phyloP scores from a whole-genome alignment of 2,329 filamentous ascomycete species.

The Boeremia lycopersici region DNA sequence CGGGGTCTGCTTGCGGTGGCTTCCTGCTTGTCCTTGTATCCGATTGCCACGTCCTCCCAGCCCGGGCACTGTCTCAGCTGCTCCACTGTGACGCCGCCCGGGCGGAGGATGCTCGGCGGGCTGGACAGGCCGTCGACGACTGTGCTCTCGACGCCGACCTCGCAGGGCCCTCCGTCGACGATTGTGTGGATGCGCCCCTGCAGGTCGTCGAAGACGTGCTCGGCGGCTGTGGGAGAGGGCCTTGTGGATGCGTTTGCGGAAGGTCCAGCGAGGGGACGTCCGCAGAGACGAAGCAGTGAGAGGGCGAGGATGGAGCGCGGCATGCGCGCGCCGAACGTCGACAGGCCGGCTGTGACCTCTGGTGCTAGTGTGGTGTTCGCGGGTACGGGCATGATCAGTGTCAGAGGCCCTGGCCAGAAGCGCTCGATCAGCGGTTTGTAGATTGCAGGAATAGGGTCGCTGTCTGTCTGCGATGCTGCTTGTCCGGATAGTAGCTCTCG shows the following conservation, averaged over 20 bases:
- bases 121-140: constrained; percentile 87
- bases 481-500: constrained; percentile 61
- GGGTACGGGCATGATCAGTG: constrained; percentile 83
- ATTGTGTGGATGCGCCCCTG: constrained; percentile 82
- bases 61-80: constrained; percentile 74
- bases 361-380: constrained; percentile 73
- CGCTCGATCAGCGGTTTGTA: constrained; percentile 77
- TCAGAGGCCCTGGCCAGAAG: constrained; percentile 96
- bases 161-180: constrained; percentile 84
- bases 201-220: constrained; percentile 87
- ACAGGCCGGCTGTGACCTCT: constrained; percentile 87
- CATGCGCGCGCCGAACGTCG: constrained; percentile 89
- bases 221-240: constrained; percentile 87
- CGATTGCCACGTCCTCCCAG: constrained; percentile 79
- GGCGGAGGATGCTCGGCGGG: constrained; percentile 82
- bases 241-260: constrained; percentile 94
- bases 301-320: constrained; percentile 84
- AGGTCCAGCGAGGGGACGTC: constrained; percentile 82
- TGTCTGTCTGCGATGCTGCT: neutral
- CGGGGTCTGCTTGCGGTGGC: constrained; percentile 67
- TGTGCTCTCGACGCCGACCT: constrained; percentile 93
- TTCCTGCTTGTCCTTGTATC: constrained; percentile 76
- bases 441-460: constrained; percentile 68
- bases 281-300: constrained; percentile 80
- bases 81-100: constrained; percentile 85